phyloP scores from a whole-genome alignment of 2,329 filamentous ascomycete species.

The Aspergillus transmontanensis region DNA sequence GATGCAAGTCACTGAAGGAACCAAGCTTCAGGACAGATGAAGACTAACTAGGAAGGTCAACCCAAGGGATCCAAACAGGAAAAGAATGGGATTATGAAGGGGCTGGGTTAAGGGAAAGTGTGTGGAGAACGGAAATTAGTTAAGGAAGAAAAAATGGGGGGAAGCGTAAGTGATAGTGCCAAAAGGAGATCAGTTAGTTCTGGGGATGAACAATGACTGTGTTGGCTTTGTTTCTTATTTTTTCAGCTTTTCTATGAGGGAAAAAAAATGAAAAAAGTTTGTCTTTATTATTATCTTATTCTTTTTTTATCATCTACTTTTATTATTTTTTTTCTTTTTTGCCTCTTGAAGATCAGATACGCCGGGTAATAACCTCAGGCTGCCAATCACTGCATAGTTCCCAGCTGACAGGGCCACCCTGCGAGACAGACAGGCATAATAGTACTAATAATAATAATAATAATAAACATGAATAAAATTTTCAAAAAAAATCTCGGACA shows the following conservation, averaged over 20 bases:
- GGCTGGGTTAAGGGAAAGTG: slow-evolving; percentile 22
- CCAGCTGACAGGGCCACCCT: background rate
- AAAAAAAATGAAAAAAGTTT: background rate
- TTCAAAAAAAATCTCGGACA: background rate
- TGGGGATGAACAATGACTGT: background rate
- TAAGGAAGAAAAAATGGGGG: slow-evolving; percentile 21
- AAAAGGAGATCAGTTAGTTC: background rate
- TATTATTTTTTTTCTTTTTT: background rate
- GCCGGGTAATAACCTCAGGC: slow-evolving; percentile 2
- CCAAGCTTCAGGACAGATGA: slow-evolving; percentile 10
- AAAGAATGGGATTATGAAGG: slow-evolving; percentile 21
- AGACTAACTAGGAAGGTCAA: slow-evolving; percentile 15
- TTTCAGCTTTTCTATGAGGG: slow-evolving; percentile 1
- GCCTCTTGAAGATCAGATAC: slow-evolving; percentile 5
- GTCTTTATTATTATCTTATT: background rate
- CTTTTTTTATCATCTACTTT: background rate
- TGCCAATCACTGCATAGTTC: background rate
- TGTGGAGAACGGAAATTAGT: slow-evolving; percentile 25
- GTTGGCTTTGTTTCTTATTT: background rate
- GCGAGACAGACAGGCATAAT: background rate
- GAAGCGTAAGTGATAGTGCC: slow-evolving; percentile 4
- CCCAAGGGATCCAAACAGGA: slow-evolving; percentile 2
- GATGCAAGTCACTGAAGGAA: slow-evolving; percentile 9
- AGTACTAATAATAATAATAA: background rate
- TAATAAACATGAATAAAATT: background rate